Percentiles rank a stretch among this genome's conserved stretches.
Conservation (phyloP, 805 yeast species). For the Myxozyma melibiosi region DNA sequence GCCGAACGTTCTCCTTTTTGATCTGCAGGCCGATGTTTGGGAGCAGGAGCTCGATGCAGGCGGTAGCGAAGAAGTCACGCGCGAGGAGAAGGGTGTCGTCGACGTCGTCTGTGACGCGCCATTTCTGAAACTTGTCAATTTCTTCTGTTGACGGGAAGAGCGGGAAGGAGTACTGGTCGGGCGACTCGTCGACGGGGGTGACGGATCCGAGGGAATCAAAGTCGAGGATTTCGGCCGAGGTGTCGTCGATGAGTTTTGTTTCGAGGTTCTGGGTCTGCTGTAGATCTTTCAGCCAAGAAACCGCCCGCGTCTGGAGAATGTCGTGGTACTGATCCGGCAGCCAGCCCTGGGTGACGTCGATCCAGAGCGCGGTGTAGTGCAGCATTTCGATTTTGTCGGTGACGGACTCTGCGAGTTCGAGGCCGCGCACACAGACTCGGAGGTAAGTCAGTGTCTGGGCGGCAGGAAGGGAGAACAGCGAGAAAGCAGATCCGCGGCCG, state of each 20-base stretch:
- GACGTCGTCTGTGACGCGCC: slow-evolving; percentile 9
- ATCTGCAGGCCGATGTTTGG: slow-evolving; percentile 13
- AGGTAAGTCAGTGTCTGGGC: slow-evolving; percentile 65
- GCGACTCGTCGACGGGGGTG: background rate
- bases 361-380: slow-evolving; percentile 43
- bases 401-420: slow-evolving; percentile 51
- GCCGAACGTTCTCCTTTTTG: slow-evolving; percentile 20
- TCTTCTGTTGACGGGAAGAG: slow-evolving; percentile 14
- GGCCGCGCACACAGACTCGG: slow-evolving; percentile 66
- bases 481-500: too few species aligned
- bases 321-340: slow-evolving; percentile 17
- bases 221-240: background rate
- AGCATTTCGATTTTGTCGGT: slow-evolving; percentile 55
- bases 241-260: background rate
- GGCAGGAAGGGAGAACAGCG: too few species aligned
- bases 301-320: slow-evolving; percentile 1
- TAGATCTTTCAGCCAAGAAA: slow-evolving; percentile 6
- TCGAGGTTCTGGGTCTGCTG: background rate
- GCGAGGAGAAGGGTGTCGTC: slow-evolving; percentile 24
- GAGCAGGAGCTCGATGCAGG: slow-evolving; percentile 7
- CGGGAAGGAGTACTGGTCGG: slow-evolving; percentile 15
- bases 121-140: slow-evolving; percentile 2
- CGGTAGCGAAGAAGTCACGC: slow-evolving; percentile 24
- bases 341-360: slow-evolving; percentile 33
- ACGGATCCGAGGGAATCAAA: background rate